Percentiles rank a stretch among this genome's conserved stretches.
Conservation (phyloP, 2,329 filamentous ascomycete genomes). For the Neofusicoccum sp. region DNA sequence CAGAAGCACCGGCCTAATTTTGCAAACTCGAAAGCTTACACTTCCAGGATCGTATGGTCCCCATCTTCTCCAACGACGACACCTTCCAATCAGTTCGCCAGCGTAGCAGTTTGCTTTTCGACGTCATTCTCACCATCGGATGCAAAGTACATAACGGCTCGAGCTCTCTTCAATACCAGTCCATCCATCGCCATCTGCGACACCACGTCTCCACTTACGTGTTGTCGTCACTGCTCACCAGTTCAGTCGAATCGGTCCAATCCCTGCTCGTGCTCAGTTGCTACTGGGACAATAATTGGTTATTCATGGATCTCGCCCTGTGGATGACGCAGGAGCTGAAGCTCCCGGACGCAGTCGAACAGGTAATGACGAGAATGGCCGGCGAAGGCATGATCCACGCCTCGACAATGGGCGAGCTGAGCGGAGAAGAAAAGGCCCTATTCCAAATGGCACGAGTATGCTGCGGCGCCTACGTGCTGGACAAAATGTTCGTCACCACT, state of each 20-base stretch:
- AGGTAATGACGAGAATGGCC: slow-evolving; percentile 36
- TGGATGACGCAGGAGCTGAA: slow-evolving; percentile 52
- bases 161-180: slow-evolving; percentile 37
- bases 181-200: slow-evolving; percentile 31
- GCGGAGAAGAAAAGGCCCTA: slow-evolving; percentile 33
- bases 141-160: slow-evolving; percentile 49
- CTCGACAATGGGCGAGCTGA: not conserved
- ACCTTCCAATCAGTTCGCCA: slow-evolving; percentile 46
- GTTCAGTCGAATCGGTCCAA: slow-evolving; percentile 51
- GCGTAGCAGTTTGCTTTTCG: slow-evolving; percentile 52
- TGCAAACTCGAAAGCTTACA: not conserved
- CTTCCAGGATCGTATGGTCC: slow-evolving; percentile 47
- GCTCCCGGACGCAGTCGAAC: slow-evolving; percentile 40
- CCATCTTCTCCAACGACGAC: slow-evolving; percentile 49
- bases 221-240: slow-evolving; percentile 38
- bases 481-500: slow-evolving; percentile 39
- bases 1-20: too few relatives aligned
- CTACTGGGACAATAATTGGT: slow-evolving; percentile 53
- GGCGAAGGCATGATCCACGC: slow-evolving; percentile 20
- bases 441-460: slow-evolving; percentile 45
- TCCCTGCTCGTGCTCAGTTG: slow-evolving; percentile 53
- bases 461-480: slow-evolving; percentile 54
- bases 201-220: slow-evolving; percentile 48
- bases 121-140: slow-evolving; percentile 53
- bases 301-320: slow-evolving; percentile 51